Percentiles rank a stretch among this genome's conserved stretches.
Evolutionary conservation across 1,284 basidiomycete genomes (phyloP).

Genomic region (Ganoderma sinense): DNA sequence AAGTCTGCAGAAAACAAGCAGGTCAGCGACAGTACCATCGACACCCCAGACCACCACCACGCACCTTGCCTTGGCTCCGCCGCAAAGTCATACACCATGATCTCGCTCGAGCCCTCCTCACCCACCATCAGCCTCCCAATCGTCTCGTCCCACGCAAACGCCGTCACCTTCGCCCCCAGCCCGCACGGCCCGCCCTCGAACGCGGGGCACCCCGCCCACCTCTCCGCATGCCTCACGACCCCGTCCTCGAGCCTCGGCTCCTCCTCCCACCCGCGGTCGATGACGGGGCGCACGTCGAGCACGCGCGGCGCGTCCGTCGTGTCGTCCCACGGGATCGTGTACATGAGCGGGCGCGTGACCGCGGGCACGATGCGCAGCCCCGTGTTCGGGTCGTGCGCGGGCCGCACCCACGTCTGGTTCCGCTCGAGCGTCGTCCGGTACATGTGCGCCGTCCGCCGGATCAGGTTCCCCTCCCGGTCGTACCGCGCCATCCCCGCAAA

Average conservation of each 20-base stretch:
- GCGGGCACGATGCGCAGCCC: slow-evolving; percentile 52
- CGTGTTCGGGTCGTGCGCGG: slow-evolving; percentile 7
- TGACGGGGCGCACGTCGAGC: slow-evolving; percentile 18
- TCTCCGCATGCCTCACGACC: background rate
- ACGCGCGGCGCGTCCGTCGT: slow-evolving; percentile 21
- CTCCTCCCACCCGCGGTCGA: slow-evolving; percentile 20
- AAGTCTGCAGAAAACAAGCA: background rate
- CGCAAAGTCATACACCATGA: slow-evolving; percentile 50
- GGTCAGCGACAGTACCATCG: background rate
- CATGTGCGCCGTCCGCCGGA: background rate
- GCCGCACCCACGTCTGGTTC: slow-evolving; percentile 5
- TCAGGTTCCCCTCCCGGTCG: slow-evolving; percentile 1
- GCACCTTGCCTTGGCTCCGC: slow-evolving; percentile 37
- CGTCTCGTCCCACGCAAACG: slow-evolving; percentile 53
- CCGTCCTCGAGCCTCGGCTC: slow-evolving; percentile 1
- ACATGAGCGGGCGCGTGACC: slow-evolving; percentile 56
- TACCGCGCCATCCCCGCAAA: background rate
- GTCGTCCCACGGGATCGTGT: slow-evolving; percentile 41
- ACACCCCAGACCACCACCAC: background rate
- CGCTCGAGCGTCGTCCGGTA: slow-evolving; percentile 11
- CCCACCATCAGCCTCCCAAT: slow-evolving; percentile 50
- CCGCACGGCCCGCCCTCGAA: slow-evolving; percentile 11
- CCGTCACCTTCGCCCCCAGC: slow-evolving; percentile 12
- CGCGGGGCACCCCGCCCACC: slow-evolving; percentile 2
- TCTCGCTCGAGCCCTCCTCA: slow-evolving; percentile 29